These are phyloP conservation scores for Neolecta irregularis DNA, from an alignment of 1,139 yeast species.

Conservation along the genomic window DNA sequence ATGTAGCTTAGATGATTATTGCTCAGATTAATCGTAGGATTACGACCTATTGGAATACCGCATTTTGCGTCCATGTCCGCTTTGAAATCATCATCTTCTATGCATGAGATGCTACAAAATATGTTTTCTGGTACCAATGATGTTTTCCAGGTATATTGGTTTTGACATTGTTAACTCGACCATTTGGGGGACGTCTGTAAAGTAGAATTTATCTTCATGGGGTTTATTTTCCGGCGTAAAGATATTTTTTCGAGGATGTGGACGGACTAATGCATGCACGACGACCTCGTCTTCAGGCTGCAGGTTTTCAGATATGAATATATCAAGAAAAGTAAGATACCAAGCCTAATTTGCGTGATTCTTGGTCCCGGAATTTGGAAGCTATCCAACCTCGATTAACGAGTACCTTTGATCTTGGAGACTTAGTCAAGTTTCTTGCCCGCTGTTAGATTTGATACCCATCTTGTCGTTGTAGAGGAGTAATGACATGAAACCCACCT, in stretches of 20 bases:
- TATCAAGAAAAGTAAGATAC: background rate
- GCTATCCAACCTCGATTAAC: conserved; percentile 89
- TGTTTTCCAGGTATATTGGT: conserved; percentile 65
- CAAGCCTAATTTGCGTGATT: conserved; percentile 34
- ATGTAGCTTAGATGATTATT: conserved; percentile 87
- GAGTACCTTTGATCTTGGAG: conserved; percentile 28
- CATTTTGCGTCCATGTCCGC: conserved; percentile 31
- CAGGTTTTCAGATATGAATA: conserved; percentile 1
- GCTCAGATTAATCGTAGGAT: conserved; percentile 61
- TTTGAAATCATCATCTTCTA: conserved; percentile 13
- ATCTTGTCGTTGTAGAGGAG: conserved; percentile 63
- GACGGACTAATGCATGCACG: conserved; percentile 50
- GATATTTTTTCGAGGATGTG: conserved; percentile 51
- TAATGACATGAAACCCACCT: conserved; percentile 63
- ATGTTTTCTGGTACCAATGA: conserved; percentile 20
- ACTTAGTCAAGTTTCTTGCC: conserved; percentile 31
- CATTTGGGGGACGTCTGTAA: conserved; percentile 73
- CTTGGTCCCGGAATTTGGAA: conserved; percentile 55
- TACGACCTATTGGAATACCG: conserved; percentile 83
- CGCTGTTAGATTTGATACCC: conserved; percentile 30
- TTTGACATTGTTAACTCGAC: conserved; percentile 48
- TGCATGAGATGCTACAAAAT: conserved; percentile 8
- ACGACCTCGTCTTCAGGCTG: conserved; percentile 51
- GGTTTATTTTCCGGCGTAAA: conserved; percentile 69
- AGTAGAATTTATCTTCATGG: conserved; percentile 39